These are phyloP conservation scores for Ogataea zsoltii DNA, from an alignment of 805 yeast species.

Conservation along the genomic window DNA sequence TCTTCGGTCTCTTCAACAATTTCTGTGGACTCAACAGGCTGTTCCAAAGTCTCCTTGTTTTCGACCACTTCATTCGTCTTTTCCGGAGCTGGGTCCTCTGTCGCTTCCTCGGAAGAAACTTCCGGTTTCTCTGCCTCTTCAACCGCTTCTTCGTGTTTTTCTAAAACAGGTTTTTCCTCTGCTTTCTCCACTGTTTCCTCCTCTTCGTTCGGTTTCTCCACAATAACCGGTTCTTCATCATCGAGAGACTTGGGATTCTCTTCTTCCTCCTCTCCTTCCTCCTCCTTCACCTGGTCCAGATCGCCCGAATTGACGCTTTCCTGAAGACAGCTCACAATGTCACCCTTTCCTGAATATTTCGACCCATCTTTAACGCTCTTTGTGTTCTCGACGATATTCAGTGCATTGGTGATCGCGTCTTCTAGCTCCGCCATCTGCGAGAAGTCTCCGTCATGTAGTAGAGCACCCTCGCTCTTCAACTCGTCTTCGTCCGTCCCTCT, in stretches of 20 bases:
- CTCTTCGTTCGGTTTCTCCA: constrained; percentile 1
- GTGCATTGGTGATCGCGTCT: constrained; percentile 49
- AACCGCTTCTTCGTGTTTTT: constrained; percentile 5
- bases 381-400: constrained; percentile 34
- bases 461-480: constrained; percentile 57
- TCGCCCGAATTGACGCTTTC: constrained; percentile 13
- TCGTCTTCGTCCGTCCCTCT: constrained; percentile 35
- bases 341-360: constrained; percentile 14
- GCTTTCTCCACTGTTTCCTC: not conserved
- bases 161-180: not conserved
- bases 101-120: too few species aligned
- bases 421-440: constrained; percentile 49
- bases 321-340: constrained; percentile 21
- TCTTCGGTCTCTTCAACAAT: constrained; percentile 15
- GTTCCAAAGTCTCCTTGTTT: too few species aligned
- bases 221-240: not conserved
- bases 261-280: constrained; percentile 14
- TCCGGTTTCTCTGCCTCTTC: constrained; percentile 4
- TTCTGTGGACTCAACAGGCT: not conserved
- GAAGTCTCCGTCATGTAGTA: constrained; percentile 50
- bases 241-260: constrained; percentile 2
- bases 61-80: not conserved
- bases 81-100: too few species aligned
- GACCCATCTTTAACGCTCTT: constrained; percentile 24
- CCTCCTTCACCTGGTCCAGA: constrained; percentile 23